phyloP scores from a whole-genome alignment of 2,329 filamentous ascomycete genomes.

The Clonostachys solani region DNA sequence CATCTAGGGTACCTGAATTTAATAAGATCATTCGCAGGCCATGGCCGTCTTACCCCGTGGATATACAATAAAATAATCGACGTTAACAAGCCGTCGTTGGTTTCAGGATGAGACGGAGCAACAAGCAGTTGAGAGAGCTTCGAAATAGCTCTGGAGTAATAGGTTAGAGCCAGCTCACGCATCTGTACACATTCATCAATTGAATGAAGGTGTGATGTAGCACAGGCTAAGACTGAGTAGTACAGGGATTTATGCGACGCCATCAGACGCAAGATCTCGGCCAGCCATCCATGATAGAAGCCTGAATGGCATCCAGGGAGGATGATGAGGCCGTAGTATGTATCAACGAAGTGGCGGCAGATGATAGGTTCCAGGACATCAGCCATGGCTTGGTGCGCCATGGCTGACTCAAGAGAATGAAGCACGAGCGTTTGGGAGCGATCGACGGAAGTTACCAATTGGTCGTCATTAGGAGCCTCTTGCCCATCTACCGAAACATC shows the following conservation, averaged over 20 bases:
- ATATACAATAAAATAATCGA: constrained; percentile 16
- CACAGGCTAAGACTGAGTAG: constrained; percentile 19
- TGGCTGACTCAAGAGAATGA: constrained; percentile 1
- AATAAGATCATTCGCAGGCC: too few species aligned
- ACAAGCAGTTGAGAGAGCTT: constrained; percentile 9
- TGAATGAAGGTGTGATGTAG: constrained; percentile 14
- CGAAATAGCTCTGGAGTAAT: constrained; percentile 12
- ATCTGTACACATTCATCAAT: constrained; percentile 7
- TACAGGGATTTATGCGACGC: constrained; percentile 14
- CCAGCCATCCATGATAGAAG: constrained; percentile 19
- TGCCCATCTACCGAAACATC: not conserved
- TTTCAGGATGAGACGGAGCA: constrained; percentile 6
- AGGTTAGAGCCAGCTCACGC: constrained; percentile 11
- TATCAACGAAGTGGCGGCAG: constrained; percentile 11
- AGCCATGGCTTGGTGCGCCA: constrained; percentile 1
- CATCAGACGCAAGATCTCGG: constrained; percentile 18
- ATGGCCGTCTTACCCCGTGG: constrained; percentile 10
- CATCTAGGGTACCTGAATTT: too few species aligned
- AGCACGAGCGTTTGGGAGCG: not conserved
- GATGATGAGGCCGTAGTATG: constrained; percentile 13
- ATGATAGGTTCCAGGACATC: constrained; percentile 5
- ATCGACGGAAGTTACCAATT: not conserved
- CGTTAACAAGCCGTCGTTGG: constrained; percentile 13
- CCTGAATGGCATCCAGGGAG: constrained; percentile 18
- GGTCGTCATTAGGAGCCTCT: not conserved